Evolutionary conservation across 768 basidiomycete species (phyloP).

Genomic region (Rhodotorula toruloides): DNA sequence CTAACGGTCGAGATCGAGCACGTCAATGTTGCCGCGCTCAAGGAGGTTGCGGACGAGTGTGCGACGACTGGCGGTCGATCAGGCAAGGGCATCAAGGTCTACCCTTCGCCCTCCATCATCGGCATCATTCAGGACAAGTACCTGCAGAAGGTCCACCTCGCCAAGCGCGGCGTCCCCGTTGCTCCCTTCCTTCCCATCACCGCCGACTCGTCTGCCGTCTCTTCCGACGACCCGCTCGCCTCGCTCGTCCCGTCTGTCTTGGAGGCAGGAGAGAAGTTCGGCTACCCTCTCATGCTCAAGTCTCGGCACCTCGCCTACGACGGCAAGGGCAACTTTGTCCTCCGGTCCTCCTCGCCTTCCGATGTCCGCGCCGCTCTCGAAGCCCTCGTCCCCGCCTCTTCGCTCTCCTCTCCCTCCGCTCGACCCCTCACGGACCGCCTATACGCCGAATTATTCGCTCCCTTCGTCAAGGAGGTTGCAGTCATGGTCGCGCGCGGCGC

Average conservation of each 20-base stretch:
- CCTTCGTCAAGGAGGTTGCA: constrained; percentile 81
- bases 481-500: constrained; percentile 90
- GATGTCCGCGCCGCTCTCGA: constrained; percentile 51
- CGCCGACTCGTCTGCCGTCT: constrained; percentile 50
- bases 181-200: constrained; percentile 60
- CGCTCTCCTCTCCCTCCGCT: constrained; percentile 47
- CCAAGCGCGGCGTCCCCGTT: constrained; percentile 54
- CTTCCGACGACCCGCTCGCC: constrained; percentile 26
- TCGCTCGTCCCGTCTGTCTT: constrained; percentile 35
- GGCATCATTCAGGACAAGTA: constrained; percentile 75
- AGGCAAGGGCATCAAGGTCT: constrained; percentile 50
- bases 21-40: constrained; percentile 70
- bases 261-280: constrained; percentile 51
- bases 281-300: constrained; percentile 91
- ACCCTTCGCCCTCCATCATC: constrained; percentile 77
- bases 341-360: constrained; percentile 57
- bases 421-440: constrained; percentile 60
- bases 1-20: constrained; percentile 97
- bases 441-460: constrained; percentile 91
- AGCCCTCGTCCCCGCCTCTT: constrained; percentile 43
- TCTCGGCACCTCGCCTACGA: constrained; percentile 93
- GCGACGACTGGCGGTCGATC: constrained; percentile 36
- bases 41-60: constrained; percentile 53
- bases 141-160: constrained; percentile 61
- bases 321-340: constrained; percentile 82